phyloP scores from a whole-genome alignment of 352 stramenopile species.

The Globisporangium perplexum region DNA sequence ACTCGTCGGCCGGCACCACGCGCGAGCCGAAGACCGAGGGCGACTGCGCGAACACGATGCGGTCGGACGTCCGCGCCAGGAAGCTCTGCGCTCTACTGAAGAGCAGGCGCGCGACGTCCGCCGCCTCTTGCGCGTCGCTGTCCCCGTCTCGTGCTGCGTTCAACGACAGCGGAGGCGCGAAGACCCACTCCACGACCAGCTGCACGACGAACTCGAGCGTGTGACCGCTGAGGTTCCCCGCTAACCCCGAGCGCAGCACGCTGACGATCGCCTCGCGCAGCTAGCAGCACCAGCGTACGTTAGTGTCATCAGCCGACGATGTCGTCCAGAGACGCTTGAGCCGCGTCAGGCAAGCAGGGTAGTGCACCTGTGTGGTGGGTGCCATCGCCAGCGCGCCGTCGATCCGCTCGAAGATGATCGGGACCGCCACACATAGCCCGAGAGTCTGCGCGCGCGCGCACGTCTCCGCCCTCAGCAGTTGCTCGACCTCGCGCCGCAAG shows the following conservation, averaged over 20 bases:
- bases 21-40: conserved; percentile 25
- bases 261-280: conserved; percentile 16
- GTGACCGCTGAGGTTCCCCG: conserved; percentile 26
- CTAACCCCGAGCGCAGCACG: conserved; percentile 34
- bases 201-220: conserved; percentile 21
- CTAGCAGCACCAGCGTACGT: conserved; percentile 9
- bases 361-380: conserved; percentile 6
- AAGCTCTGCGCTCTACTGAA: conserved; percentile 27
- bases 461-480: neutral
- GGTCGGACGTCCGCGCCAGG: conserved; percentile 23
- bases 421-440: neutral
- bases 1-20: conserved; percentile 31
- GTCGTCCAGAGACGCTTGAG: too few relatives aligned
- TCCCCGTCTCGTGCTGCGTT: too few relatives aligned
- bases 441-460: neutral
- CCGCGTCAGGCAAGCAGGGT: too few relatives aligned
- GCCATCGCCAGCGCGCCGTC: conserved; percentile 13
- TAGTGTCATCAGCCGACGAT: too few relatives aligned
- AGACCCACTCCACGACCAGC: conserved; percentile 55
- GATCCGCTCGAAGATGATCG: neutral
- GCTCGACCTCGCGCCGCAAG: conserved; percentile 31
- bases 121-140: too few relatives aligned
- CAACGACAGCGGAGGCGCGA: conserved; percentile 8
- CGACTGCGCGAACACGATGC: conserved; percentile 32
- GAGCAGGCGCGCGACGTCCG: conserved; percentile 9